These are phyloP conservation scores for Berkeleyomyces rouxiae DNA, from an alignment of 2,329 filamentous ascomycete genomes.

Conservation along the genomic window DNA sequence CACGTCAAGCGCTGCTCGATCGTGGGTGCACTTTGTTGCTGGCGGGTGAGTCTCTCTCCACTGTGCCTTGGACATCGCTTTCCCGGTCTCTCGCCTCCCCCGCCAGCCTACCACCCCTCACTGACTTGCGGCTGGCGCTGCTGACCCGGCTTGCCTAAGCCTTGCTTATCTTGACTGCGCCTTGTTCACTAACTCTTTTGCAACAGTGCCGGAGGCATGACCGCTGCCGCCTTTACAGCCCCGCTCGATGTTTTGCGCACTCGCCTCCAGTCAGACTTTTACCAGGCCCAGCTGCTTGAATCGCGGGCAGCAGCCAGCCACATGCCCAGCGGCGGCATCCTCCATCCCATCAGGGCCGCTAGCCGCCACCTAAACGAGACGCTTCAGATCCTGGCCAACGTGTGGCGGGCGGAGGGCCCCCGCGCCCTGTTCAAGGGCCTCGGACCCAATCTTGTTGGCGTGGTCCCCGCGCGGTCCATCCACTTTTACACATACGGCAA, in stretches of 20 bases:
- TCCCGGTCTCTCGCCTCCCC: neutral
- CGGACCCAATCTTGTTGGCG: constrained; percentile 75
- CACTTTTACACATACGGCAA: constrained; percentile 93
- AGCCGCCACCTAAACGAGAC: constrained; percentile 70
- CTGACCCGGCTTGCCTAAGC: neutral
- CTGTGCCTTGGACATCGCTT: neutral
- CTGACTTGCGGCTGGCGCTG: neutral
- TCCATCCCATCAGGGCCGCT: constrained; percentile 49
- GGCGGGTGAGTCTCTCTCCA: constrained; percentile 49
- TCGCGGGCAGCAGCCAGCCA: constrained; percentile 43
- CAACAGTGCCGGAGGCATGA: constrained; percentile 68
- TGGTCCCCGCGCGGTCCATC: constrained; percentile 77
- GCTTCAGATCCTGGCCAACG: constrained; percentile 64
- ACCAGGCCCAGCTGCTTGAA: constrained; percentile 64
- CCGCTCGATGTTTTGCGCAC: constrained; percentile 91
- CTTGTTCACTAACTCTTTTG: constrained; percentile 8
- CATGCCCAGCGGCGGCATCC: constrained; percentile 17
- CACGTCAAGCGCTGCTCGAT: constrained; percentile 44
- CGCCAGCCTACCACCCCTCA: neutral
- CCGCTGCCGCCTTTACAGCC: constrained; percentile 77
- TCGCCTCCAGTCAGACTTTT: constrained; percentile 77
- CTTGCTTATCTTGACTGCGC: neutral
- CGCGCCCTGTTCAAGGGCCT: constrained; percentile 85
- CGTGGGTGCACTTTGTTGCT: constrained; percentile 83
- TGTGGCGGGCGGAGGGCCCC: constrained; percentile 67